These are phyloP conservation scores for Amanita subjunquillea DNA, from an alignment of 768 basidiomycete species.

Conservation along the genomic window DNA sequence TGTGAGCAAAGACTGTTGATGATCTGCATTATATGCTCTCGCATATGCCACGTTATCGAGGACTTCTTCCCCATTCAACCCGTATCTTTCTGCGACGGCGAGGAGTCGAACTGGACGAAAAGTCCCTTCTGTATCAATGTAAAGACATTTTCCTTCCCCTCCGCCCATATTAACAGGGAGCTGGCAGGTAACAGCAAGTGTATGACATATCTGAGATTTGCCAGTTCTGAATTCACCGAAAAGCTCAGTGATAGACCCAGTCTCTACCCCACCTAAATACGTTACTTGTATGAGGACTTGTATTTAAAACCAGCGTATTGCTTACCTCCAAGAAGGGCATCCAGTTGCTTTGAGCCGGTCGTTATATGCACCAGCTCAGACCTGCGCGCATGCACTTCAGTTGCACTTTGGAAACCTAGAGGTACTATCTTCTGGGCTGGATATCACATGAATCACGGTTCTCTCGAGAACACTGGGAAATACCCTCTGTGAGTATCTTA, in stretches of 20 bases:
- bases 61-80: slow-evolving; percentile 96
- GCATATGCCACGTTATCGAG: slow-evolving; percentile 98
- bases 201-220: slow-evolving; percentile 97
- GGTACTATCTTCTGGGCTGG: slow-evolving; percentile 93
- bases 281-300: slow-evolving; percentile 4
- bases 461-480: slow-evolving; percentile 11
- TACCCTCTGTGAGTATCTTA: slow-evolving; percentile 89
- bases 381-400: slow-evolving; percentile 90
- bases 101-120: slow-evolving; percentile 94
- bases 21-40: slow-evolving; percentile 96
- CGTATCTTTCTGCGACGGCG: slow-evolving; percentile 91
- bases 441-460: neutral
- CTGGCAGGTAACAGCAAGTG: slow-evolving; percentile 96
- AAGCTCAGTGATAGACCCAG: slow-evolving; percentile 94
- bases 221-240: slow-evolving; percentile 99
- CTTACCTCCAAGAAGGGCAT: slow-evolving; percentile 87
- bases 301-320: slow-evolving; percentile 4
- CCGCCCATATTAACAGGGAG: slow-evolving; percentile 96
- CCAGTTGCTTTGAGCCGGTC: slow-evolving; percentile 92
- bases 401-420: slow-evolving; percentile 95
- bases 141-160: slow-evolving; percentile 97
- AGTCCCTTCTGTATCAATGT: slow-evolving; percentile 98
- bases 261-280: slow-evolving; percentile 84
- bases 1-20: slow-evolving; percentile 83
- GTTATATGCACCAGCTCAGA: slow-evolving; percentile 95